Evolutionary conservation across 441 rosid species (phyloP), one percentile per base, ranked within the genome.

Genomic region (Adansonia madagascariensis): DNA sequence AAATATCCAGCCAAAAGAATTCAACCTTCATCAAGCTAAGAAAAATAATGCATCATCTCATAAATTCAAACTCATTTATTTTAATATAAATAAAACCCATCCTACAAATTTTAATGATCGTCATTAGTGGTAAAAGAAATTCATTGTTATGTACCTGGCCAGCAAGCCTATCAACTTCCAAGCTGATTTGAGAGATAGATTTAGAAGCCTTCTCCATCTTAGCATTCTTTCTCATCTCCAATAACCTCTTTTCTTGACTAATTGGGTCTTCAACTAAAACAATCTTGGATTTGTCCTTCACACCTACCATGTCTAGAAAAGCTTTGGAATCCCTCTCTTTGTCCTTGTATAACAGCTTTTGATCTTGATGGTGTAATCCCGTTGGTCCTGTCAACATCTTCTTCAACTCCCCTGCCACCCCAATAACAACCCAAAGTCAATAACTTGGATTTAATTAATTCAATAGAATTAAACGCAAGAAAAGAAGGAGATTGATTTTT

Each of bases 261-360:
- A 94, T 82, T 0, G 97, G 94, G 80, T 94, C 98, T 82, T 94
- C 99, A 0, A 87, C 50, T 18, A 96, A 89, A 76, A 91, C 97
- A 71, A 96, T 87, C 80, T 94, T 96, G 11, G 98, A 94, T 81
- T 86, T 86, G 84, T 96, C 99, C 80, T 93, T 94, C 20, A 96
- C 97, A n/a, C 99, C 99, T 0, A 85, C 88, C 2, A 86, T 86
- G 76, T 96, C 99, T 2, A 96, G 97, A 78, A 91, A 96, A 9
- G 89, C 86, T 5, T 88, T 94, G 11, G 99, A 96, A 76, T 91
- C 99, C 78, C 98, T 92, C 81, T 93, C 99, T 82, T 91, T 96
- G 78, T 91, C 97, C 78, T 94, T 96, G 82, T 86, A 94, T 59
- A 91, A 66, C 82, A 96, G 89, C 82, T 93, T 96, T 84, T 94